phyloP scores from a whole-genome alignment of 2,329 filamentous ascomycete species.

The Westerdykella ornata region DNA sequence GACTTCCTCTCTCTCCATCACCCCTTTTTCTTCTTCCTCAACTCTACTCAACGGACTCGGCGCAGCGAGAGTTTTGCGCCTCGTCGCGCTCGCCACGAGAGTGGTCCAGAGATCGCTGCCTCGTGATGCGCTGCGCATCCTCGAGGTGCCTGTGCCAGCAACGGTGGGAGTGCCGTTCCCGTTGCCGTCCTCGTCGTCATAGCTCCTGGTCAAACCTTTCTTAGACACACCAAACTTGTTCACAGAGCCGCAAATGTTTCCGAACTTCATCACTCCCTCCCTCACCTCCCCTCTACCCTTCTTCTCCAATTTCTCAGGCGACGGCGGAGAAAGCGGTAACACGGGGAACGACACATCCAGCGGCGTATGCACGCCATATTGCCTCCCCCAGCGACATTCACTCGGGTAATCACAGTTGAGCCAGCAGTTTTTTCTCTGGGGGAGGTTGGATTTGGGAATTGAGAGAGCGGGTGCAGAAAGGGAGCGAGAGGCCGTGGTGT shows the following conservation, averaged over 20 bases:
- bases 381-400: conserved; percentile 39
- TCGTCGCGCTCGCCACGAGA: conserved; percentile 22
- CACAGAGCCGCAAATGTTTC: neutral
- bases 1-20: neutral
- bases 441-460: neutral
- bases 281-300: neutral
- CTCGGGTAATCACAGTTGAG: conserved; percentile 42
- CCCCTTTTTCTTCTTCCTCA: neutral
- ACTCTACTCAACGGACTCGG: neutral
- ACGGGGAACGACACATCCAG: neutral
- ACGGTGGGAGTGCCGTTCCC: too few species aligned
- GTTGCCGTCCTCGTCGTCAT: too few species aligned
- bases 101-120: conserved; percentile 19
- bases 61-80: conserved; percentile 10
- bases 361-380: conserved; percentile 25
- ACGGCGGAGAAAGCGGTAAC: neutral
- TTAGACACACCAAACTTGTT: neutral
- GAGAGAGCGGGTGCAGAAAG: neutral
- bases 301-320: neutral
- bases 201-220: neutral
- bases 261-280: neutral
- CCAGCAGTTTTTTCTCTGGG: conserved; percentile 38
- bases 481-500: too few species aligned
- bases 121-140: conserved; percentile 6
- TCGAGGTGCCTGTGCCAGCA: too few species aligned